phyloP scores from a whole-genome alignment of 2,329 filamentous ascomycete species.

The Alternaria rosae region DNA sequence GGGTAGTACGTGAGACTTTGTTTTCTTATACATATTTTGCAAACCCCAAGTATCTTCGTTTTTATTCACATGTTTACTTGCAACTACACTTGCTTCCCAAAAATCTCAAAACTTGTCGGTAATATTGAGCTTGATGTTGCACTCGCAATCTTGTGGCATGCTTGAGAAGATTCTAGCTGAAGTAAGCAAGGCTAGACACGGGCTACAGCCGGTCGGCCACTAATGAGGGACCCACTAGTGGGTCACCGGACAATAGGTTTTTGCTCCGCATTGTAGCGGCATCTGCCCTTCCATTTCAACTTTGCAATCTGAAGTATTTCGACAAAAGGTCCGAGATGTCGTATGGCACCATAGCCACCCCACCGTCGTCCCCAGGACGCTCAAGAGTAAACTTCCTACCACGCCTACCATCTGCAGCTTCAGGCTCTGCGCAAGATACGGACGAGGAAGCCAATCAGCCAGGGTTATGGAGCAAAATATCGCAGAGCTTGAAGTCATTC shows the following conservation, averaged over 20 bases:
- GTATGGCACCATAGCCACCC: conserved; percentile 16
- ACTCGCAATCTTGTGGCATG: neutral
- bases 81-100: neutral
- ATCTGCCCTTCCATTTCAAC: neutral
- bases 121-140: neutral
- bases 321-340: conserved; percentile 13
- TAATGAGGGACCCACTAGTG: neutral
- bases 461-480: conserved; percentile 1
- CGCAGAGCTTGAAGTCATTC: conserved; percentile 17
- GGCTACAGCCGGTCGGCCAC: neutral
- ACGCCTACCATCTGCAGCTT: conserved; percentile 1
- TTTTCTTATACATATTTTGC: neutral
- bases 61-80: neutral
- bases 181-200: conserved; percentile 6
- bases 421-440: conserved; percentile 4
- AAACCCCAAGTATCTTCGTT: neutral
- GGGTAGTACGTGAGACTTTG: neutral
- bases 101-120: neutral
- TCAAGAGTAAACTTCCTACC: neutral
- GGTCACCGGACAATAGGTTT: neutral
- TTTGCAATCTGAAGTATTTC: neutral
- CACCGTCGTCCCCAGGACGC: conserved; percentile 5
- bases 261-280: neutral
- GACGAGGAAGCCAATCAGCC: conserved; percentile 3
- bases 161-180: neutral